Conservation (phyloP, 78 protist species). For the slime mould (Dictyostelium discoideum) region DNA sequence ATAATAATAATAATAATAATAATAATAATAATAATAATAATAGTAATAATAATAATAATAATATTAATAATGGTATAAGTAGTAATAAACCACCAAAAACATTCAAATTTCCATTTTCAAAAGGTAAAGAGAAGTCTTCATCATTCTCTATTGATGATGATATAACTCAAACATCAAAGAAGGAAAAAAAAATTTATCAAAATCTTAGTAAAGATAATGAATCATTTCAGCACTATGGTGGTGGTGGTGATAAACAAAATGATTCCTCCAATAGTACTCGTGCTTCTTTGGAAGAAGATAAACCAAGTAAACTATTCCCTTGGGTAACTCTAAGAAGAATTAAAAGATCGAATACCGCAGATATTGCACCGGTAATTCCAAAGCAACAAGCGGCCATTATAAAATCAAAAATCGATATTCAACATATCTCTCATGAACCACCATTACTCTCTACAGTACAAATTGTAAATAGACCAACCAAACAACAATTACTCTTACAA, state of each 20-base stretch:
- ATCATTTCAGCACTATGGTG: neutral
- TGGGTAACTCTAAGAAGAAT: slow-evolving; percentile 69
- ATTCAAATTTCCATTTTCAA: neutral
- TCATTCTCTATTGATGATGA: neutral
- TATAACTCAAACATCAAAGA: neutral
- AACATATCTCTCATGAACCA: neutral
- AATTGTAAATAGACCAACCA: neutral
- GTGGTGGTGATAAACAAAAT: neutral
- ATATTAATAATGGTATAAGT: too few relatives aligned
- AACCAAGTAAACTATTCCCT: slow-evolving; percentile 29
- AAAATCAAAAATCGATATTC: slow-evolving; percentile 17
- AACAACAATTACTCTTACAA: neutral
- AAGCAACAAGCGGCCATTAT: neutral
- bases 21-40: neutral
- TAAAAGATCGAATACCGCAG: slow-evolving; percentile 27
- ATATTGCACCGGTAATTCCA: neutral
- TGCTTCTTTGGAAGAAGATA: neutral
- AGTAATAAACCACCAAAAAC: neutral
- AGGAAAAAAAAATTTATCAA: neutral
- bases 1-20: neutral
- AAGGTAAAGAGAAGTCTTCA: neutral
- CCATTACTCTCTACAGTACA: neutral
- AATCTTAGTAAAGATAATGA: neutral
- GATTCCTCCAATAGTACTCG: neutral
- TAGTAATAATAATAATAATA: too few relatives aligned